Conservation (phyloP, 164 flowering plant genomes). For the Euptelea pleiosperma region DNA sequence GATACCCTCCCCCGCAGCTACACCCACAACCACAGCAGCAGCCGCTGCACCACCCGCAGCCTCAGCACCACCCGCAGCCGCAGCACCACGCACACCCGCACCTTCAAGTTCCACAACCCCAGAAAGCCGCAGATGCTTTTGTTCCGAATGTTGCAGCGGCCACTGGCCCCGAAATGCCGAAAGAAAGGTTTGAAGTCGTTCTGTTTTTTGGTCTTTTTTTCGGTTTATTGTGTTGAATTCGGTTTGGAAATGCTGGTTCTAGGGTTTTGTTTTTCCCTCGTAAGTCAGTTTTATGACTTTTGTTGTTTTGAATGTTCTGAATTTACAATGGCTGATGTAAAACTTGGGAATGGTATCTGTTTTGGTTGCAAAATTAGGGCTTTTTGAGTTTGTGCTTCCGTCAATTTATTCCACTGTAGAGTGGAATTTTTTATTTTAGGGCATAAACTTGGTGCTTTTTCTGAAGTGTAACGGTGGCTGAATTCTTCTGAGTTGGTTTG, state of each 20-base stretch:
- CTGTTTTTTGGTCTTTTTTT: neutral
- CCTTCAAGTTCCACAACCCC: no score
- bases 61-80: neutral
- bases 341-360: no score
- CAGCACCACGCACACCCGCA: neutral
- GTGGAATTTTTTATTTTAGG: no score
- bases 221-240: neutral
- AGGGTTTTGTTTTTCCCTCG: neutral
- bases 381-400: no score
- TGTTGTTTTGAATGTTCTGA: neutral
- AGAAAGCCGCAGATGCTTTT: neutral
- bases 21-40: slow-evolving; percentile 4
- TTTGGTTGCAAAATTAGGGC: no score
- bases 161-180: slow-evolving; percentile 4
- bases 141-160: slow-evolving; percentile 6
- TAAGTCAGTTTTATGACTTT: neutral
- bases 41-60: neutral
- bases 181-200: slow-evolving; percentile 23
- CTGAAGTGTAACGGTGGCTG: no score
- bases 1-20: slow-evolving; percentile 10
- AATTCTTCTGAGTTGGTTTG: no score
- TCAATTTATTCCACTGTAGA: no score
- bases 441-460: no score
- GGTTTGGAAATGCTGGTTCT: neutral
- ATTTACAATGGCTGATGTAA: no score